Base-by-base conservation (phyloP, 257 asterid species). In the Anisodus tanguticus region DNA sequence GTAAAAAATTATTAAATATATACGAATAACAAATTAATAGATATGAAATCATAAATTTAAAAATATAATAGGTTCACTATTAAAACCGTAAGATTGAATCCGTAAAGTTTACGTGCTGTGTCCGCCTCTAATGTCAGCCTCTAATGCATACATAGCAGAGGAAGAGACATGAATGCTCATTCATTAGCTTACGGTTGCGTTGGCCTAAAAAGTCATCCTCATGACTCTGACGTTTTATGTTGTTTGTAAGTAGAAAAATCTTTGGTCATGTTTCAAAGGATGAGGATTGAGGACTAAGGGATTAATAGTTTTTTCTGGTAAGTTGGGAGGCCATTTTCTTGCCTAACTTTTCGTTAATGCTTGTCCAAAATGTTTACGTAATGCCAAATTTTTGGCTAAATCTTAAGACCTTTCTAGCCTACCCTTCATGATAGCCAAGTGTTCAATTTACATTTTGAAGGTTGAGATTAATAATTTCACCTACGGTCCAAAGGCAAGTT, bases 381-480 rank as follows among this genome's bases (percentile, higher is more conserved):
- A 19, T 72, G 59, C 80, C 80, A 47, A 72, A 9, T 16, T 72
- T 47, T 47, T 72, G 60, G 60, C 80, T 41, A 72, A 71, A 72
- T 47, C n/a, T 72, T 26, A 72, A 47, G 1, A 19, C 11, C 11
- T 43, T 71, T 70, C 55, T 71, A 41, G 45, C 45, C 45, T 2
- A 41, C 26, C 45, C 45, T 41, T 1, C 45, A 49, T 49, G 54
- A 49, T 49, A 6, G 54, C 2, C 54, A 49, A 49, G 10, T 49
- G 54, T 49, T 49, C 11, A 49, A 8, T 49, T 49, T 49, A 49
- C 10, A 49, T 49, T 49, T 49, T 49, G 10, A 49, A 49, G 11
- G 11, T 49, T 49, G 11, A 49, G 54, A 49, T 49, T 7, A 41
- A 41, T 41, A 41, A 49, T 49, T 49, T 8, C 54, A 49, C 11